Evolutionary conservation across 2,329 filamentous ascomycete species (phyloP), one percentile per base, ranked within the genome.

Genomic region (Stagonosporopsis cucurbitacearum): DNA sequence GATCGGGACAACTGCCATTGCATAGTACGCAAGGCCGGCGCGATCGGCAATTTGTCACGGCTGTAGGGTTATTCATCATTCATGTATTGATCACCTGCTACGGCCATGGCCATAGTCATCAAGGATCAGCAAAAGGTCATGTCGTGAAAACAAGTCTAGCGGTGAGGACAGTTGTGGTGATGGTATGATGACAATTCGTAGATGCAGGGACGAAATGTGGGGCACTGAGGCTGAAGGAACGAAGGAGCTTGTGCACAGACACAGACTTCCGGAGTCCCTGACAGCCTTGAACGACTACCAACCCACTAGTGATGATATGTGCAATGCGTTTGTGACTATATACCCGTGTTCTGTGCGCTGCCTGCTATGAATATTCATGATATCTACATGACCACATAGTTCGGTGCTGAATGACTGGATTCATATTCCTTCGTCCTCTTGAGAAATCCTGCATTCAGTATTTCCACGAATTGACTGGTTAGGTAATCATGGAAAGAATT

Each of bases 1-100:
- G 46, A 50, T 22, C 22, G 17, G 40, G 39, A 20, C 33, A 33
- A 45, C 45, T 50, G 52, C 52, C 52, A 46, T n/a, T 20, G 26
- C 17, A 54, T 22, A n/a, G n/a, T 26, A 26, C 6, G 25, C 11
- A 30, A 30, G 43, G 37, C 43, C 37, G 50, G 20, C 43, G 28
- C 35, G 7, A 32, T 22, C 23, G 17, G 33, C 2, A 43, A 22
- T 28, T 39, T 36, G 30, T 20, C 17, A 15, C 22, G 35, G 23
- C 25, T 20, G 37, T 22, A 15, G 37, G 13, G 12, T 26, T 9
- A 26, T 26, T 26, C 35, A n/a, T 20, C 6, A 11, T 12, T 30
- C 9, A 17, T 23, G 15, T 13, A 6, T 13, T 26, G 15, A 25
- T n/a, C 8, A 22, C 19, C 12, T 25, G 37, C 20, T 15, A 6